Conservation (phyloP, 768 basidiomycete genomes). For the Omphalotus guepiniiformis region DNA sequence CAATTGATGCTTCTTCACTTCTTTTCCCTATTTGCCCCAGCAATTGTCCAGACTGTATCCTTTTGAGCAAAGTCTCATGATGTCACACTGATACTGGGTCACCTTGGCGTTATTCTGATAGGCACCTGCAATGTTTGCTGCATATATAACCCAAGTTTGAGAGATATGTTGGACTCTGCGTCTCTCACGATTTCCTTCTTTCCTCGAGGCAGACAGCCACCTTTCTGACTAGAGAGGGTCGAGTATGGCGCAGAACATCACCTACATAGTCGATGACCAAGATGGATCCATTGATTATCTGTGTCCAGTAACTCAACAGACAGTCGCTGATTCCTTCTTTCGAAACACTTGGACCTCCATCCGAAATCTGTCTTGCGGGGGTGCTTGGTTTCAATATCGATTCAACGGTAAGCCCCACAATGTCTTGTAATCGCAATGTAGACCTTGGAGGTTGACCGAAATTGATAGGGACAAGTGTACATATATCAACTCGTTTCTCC, state of each 20-base stretch:
- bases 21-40: no score
- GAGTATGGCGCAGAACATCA: conserved; percentile 11
- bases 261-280: conserved; percentile 37
- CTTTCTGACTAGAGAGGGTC: no score
- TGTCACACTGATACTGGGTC: no score
- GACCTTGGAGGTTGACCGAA: background rate
- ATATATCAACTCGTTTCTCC: conserved; percentile 22
- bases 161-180: no score
- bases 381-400: conserved; percentile 36
- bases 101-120: no score
- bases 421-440: background rate
- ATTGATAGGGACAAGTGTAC: conserved; percentile 28
- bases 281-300: conserved; percentile 31
- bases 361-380: conserved; percentile 23
- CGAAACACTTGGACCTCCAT: conserved; percentile 37
- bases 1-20: no score
- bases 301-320: conserved; percentile 30
- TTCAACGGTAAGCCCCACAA: conserved; percentile 29
- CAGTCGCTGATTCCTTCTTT: conserved; percentile 31
- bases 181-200: no score
- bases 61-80: no score
- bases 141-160: no score
- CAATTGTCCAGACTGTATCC: no score
- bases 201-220: no score
- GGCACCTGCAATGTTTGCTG: no score